Conservation (phyloP, 1,284 basidiomycete genomes). For the Boletellus deceptivus region DNA sequence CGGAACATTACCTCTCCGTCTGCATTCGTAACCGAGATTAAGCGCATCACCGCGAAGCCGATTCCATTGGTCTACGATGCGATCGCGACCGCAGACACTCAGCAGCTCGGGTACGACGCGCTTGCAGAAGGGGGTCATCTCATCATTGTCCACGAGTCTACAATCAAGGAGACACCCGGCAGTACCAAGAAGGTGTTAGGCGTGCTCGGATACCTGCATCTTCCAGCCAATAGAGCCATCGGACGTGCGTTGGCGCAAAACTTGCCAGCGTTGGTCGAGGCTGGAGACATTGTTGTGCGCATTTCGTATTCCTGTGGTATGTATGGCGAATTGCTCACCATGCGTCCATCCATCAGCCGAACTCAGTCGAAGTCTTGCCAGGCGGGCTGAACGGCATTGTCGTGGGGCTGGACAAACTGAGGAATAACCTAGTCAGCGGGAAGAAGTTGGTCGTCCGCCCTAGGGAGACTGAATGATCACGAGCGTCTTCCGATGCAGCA, state of each 20-base stretch:
- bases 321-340: neutral
- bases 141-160: neutral
- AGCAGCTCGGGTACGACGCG: constrained; percentile 22
- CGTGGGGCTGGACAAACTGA: constrained; percentile 22
- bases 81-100: constrained; percentile 16
- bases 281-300: constrained; percentile 24
- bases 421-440: constrained; percentile 25
- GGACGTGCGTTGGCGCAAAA: constrained; percentile 14
- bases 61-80: constrained; percentile 21
- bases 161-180: constrained; percentile 10
- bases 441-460: constrained; percentile 19
- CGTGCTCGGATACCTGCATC: constrained; percentile 9
- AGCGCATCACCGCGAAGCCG: constrained; percentile 9
- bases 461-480: constrained; percentile 12
- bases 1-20: constrained; percentile 15
- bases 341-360: constrained; percentile 12
- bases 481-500: neutral
- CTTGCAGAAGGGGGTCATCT: constrained; percentile 23
- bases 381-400: constrained; percentile 21
- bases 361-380: constrained; percentile 22
- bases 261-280: constrained; percentile 17
- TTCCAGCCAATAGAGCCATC: constrained; percentile 12
- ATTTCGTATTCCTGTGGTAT: neutral
- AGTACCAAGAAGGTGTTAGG: constrained; percentile 17
- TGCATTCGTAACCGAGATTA: constrained; percentile 13